Evolutionary conservation across 2,329 filamentous ascomycete species (phyloP).

Genomic region (Microdochium trichocladiopsis): DNA sequence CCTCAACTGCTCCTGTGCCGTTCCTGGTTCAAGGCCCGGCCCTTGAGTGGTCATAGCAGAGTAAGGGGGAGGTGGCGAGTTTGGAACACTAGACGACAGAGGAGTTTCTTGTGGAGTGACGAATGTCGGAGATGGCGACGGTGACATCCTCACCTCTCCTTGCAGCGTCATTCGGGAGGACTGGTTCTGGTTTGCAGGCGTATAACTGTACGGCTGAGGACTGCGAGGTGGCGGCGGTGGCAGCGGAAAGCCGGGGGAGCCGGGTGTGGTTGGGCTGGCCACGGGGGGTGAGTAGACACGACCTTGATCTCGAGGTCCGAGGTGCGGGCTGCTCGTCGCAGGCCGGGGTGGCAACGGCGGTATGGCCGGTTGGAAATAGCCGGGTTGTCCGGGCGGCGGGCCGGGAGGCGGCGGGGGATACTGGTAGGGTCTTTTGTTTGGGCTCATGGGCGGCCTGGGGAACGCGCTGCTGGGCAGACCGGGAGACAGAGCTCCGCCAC

Average conservation of each 20-base stretch:
- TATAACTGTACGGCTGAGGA: neutral
- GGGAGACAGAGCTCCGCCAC: neutral
- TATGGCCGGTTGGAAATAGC: constrained; percentile 7
- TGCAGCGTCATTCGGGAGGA: neutral
- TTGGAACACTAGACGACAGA: neutral
- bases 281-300: neutral
- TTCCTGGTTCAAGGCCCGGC: neutral
- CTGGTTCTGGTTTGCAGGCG: neutral
- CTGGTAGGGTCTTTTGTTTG: constrained; percentile 3
- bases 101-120: neutral
- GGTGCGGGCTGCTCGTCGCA: constrained; percentile 3
- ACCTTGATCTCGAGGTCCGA: neutral
- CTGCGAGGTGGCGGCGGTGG: neutral
- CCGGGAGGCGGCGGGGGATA: constrained; percentile 8
- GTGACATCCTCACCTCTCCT: neutral
- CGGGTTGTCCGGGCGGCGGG: constrained; percentile 5
- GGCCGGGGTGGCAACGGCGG: constrained; percentile 10
- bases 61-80: neutral
- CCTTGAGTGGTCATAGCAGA: neutral
- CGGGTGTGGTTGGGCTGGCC: neutral
- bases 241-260: neutral
- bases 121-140: neutral
- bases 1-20: neutral
- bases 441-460: constrained; percentile 8
- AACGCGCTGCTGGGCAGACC: neutral